These are phyloP conservation scores for Claviceps cyperi DNA, from an alignment of 2,329 filamentous ascomycete species.

Conservation along the genomic window DNA sequence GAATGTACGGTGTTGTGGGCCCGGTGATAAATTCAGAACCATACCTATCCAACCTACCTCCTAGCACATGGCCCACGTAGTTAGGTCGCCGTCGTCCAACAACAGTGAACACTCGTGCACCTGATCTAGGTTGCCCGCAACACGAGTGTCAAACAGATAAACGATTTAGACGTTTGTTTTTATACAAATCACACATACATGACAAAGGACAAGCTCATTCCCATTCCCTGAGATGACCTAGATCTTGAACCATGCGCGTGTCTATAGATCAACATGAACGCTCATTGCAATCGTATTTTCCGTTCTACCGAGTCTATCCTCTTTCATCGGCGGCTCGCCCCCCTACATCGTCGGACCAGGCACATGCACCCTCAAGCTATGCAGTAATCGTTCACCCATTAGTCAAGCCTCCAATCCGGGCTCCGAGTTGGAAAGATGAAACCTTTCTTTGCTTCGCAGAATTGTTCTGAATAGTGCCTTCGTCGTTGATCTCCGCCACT, in stretches of 20 bases:
- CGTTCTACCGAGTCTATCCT: slow-evolving; percentile 25
- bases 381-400: slow-evolving; percentile 15
- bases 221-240: neutral
- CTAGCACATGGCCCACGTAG: too few relatives aligned
- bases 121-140: too few relatives aligned
- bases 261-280: neutral
- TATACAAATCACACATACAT: too few relatives aligned
- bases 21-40: too few relatives aligned
- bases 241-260: neutral
- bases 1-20: too few relatives aligned
- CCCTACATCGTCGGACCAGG: slow-evolving; percentile 8
- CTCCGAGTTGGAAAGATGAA: slow-evolving; percentile 14
- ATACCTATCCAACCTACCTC: too few relatives aligned
- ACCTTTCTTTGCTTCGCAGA: slow-evolving; percentile 12
- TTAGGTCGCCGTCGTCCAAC: too few relatives aligned
- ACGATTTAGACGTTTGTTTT: too few relatives aligned
- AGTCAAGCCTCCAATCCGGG: slow-evolving; percentile 12
- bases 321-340: slow-evolving; percentile 15
- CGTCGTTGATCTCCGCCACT: slow-evolving; percentile 13
- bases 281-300: slow-evolving; percentile 12
- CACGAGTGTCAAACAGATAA: too few relatives aligned
- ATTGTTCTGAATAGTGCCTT: slow-evolving; percentile 20
- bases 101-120: too few relatives aligned
- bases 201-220: too few relatives aligned
- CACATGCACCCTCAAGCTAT: slow-evolving; percentile 6